Evolutionary conservation across 2,329 filamentous ascomycete genomes (phyloP), one percentile per base, ranked within the genome.

Genomic region (Chaetomium strumarium): DNA sequence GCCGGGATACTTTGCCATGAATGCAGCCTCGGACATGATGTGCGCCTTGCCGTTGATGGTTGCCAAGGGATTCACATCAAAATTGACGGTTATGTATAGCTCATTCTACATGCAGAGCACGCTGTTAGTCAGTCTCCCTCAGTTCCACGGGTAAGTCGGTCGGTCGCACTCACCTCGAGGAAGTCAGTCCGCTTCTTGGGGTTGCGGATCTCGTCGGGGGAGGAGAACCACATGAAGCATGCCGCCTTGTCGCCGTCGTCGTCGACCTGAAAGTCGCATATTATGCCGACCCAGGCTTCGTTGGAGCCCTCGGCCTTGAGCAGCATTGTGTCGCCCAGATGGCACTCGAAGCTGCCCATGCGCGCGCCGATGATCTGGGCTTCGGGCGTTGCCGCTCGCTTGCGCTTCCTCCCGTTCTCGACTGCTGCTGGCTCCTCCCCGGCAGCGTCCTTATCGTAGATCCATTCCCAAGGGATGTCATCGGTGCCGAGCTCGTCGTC

Each of bases 151-250:
- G 38, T 30, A 10, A n/a, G n/a, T n/a, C 33, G n/a, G 17, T 34
- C 11, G 51, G 19, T 45, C 7, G 24, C n/a, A 40, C 72, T 53
- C 72, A 87, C 83, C 64, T 81, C 81, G 48, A 95, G 68, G 54
- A 82, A 89, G 69, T 99, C 93, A 12, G 75, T 78, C 63, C 90
- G 78, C 72, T 93, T 95, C 71, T 88, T 92, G 53, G 83, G 80
- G 65, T 85, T 86, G 29, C 85, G 81, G 55, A 96, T 89, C 70
- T 97, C 92, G 63, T 86, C 88, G 63, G 95, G 88, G 0, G 88
- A 90, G 0, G 88, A 90, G 66, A 99, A 96, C 93, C 93, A 99
- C 78, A 96, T 85, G 65, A 99, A 93, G 57, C 86, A 87, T 51
- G 88, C 92, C 24, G 85, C 83, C 75, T 90, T 96, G 40, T 86